Conservation (phyloP, 768 basidiomycete species). For the Tulasnella sp. region DNA sequence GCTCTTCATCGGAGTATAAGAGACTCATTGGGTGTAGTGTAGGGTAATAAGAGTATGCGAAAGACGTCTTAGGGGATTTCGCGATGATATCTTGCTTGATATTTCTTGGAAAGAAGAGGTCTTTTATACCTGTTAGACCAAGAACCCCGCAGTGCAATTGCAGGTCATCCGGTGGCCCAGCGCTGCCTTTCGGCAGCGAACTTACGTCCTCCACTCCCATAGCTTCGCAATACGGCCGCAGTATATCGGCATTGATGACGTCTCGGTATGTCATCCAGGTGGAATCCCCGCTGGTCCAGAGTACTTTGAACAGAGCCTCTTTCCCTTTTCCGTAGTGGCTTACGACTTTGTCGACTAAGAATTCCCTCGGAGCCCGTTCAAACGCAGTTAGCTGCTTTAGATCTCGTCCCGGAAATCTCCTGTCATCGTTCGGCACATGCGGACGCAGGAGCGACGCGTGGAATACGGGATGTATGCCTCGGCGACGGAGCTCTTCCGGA, state of each 20-base stretch:
- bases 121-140: background rate
- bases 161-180: background rate
- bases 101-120: background rate
- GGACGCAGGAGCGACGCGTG: conserved; percentile 37
- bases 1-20: background rate
- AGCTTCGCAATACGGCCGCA: conserved; percentile 36
- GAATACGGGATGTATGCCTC: conserved; percentile 38
- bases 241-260: conserved; percentile 30
- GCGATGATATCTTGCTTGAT: too few relatives aligned
- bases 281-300: conserved; percentile 38
- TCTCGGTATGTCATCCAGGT: conserved; percentile 38
- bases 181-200: background rate
- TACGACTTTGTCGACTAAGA: conserved; percentile 34
- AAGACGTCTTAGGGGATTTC: too few relatives aligned
- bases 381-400: conserved; percentile 32
- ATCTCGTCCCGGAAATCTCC: conserved; percentile 38
- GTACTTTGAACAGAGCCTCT: conserved; percentile 36
- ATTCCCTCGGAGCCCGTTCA: conserved; percentile 32
- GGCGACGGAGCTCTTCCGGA: conserved; percentile 31
- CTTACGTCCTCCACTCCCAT: conserved; percentile 30
- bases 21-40: too few relatives aligned
- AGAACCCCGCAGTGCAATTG: background rate
- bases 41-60: too few relatives aligned
- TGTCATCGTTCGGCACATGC: conserved; percentile 39
- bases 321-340: conserved; percentile 34